Percentiles rank a stretch among this genome's conserved stretches.
phyloP scores from a whole-genome alignment of 345 rosid species.

The Syzygium aqueum region DNA sequence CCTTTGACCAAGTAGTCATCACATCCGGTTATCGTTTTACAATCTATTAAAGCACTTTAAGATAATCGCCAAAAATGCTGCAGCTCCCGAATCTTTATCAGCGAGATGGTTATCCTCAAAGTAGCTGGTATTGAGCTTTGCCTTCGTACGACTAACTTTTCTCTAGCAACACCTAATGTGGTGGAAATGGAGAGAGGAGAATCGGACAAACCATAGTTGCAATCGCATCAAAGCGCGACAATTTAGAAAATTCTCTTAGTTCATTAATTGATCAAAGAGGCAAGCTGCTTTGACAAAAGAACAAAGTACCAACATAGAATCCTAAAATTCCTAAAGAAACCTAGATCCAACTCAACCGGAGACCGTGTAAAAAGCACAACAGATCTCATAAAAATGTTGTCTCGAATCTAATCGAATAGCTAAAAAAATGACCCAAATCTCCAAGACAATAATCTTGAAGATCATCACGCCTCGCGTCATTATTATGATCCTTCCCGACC shows the following conservation, averaged over 20 bases:
- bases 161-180: not conserved
- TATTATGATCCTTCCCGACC: not conserved
- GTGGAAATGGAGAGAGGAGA: not conserved
- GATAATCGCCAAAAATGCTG: not conserved
- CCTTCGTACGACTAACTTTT: not conserved
- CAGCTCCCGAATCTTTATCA: not conserved
- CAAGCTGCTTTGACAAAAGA: not conserved
- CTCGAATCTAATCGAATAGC: not conserved
- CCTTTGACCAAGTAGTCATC: not conserved
- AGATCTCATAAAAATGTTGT: not conserved
- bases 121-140: not conserved
- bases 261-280: not conserved
- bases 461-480: accelerated
- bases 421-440: not conserved
- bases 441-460: accelerated
- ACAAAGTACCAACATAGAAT: not conserved
- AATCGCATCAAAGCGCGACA: not conserved
- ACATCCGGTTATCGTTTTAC: not conserved
- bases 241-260: not conserved
- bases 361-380: not conserved
- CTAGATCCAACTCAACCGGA: not conserved
- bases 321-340: not conserved
- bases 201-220: not conserved
- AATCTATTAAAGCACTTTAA: not conserved
- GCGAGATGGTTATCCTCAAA: not conserved